A percentile compares a stretch with the other conserved stretches of the same genome.
Evolutionary conservation across 805 yeast species (phyloP).

Genomic region (Maudiozyma barnettii): DNA sequence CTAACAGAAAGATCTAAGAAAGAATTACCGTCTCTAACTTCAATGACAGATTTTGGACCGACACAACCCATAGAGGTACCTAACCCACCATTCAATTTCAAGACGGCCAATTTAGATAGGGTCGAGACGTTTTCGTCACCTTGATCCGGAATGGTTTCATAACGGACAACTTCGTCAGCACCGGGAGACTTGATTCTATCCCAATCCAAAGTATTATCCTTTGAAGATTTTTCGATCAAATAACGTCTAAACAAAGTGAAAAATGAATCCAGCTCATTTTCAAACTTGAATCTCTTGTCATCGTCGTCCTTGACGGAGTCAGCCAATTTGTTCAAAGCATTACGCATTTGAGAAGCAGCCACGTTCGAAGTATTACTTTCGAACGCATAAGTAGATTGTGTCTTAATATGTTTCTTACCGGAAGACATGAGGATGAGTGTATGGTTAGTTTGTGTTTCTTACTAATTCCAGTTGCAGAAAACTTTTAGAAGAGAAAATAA

Average conservation of each 20-base stretch:
- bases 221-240: slow-evolving; percentile 78
- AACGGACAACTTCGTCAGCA: slow-evolving; percentile 81
- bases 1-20: slow-evolving; percentile 92
- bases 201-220: slow-evolving; percentile 66
- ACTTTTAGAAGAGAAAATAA: neutral
- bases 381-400: slow-evolving; percentile 53
- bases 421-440: slow-evolving; percentile 3
- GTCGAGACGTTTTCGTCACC: slow-evolving; percentile 31
- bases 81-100: slow-evolving; percentile 94
- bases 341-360: slow-evolving; percentile 97
- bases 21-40: slow-evolving; percentile 97
- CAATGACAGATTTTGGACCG: slow-evolving; percentile 90
- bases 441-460: neutral
- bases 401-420: slow-evolving; percentile 32
- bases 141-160: slow-evolving; percentile 33
- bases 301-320: slow-evolving; percentile 58
- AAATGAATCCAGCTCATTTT: slow-evolving; percentile 78
- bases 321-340: slow-evolving; percentile 79
- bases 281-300: slow-evolving; percentile 50
- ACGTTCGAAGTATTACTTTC: slow-evolving; percentile 91
- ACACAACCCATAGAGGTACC: slow-evolving; percentile 99
- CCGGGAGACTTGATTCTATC: slow-evolving; percentile 89
- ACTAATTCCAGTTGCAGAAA: too few relatives aligned
- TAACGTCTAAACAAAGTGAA: slow-evolving; percentile 91
- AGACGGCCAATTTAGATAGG: slow-evolving; percentile 80